A percentile compares a stretch with the other conserved stretches of the same genome.
These are phyloP conservation scores for Leucocoprinus leucothites DNA, from an alignment of 768 basidiomycete species.

Conservation along the genomic window DNA sequence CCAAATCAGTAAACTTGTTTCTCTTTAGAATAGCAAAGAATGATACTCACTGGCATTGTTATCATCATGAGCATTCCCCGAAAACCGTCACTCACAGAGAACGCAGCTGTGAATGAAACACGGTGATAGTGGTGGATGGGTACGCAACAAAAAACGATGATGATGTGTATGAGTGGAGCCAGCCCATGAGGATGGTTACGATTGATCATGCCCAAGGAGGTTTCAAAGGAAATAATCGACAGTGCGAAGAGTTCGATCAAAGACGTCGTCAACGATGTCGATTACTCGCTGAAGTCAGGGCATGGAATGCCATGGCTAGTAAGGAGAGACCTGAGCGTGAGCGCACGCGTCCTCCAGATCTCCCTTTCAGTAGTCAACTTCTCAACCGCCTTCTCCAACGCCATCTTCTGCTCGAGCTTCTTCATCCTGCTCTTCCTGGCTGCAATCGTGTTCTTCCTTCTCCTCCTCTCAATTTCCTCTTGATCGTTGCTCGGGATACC, in stretches of 20 bases:
- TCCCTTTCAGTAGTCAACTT: slow-evolving; percentile 55
- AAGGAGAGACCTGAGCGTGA: slow-evolving; percentile 49
- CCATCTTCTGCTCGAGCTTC: slow-evolving; percentile 66
- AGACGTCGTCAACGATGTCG: not conserved
- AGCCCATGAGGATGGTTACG: slow-evolving; percentile 7
- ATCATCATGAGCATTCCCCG: not conserved
- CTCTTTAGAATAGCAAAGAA: not conserved
- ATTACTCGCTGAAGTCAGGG: slow-evolving; percentile 42
- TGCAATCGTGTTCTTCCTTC: slow-evolving; percentile 81
- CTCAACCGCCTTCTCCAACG: slow-evolving; percentile 57
- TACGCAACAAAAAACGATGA: not conserved
- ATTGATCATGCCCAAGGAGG: not conserved
- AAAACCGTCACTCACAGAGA: slow-evolving; percentile 5
- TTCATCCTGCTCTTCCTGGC: slow-evolving; percentile 77
- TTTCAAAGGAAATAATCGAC: not conserved
- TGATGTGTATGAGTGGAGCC: slow-evolving; percentile 6
- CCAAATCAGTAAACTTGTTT: slow-evolving; percentile 3
- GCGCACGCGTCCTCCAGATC: slow-evolving; percentile 57
- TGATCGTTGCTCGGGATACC: slow-evolving; percentile 43
- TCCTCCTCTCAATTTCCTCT: slow-evolving; percentile 74
- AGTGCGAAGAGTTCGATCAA: not conserved
- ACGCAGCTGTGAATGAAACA: slow-evolving; percentile 1
- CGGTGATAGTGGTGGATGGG: not conserved
- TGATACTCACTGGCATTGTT: slow-evolving; percentile 1
- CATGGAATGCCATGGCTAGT: slow-evolving; percentile 54